A percentile compares a stretch with the other conserved stretches of the same genome.
phyloP scores from a whole-genome alignment of 2,329 filamentous ascomycete genomes.

The Bipolaris oryzae region DNA sequence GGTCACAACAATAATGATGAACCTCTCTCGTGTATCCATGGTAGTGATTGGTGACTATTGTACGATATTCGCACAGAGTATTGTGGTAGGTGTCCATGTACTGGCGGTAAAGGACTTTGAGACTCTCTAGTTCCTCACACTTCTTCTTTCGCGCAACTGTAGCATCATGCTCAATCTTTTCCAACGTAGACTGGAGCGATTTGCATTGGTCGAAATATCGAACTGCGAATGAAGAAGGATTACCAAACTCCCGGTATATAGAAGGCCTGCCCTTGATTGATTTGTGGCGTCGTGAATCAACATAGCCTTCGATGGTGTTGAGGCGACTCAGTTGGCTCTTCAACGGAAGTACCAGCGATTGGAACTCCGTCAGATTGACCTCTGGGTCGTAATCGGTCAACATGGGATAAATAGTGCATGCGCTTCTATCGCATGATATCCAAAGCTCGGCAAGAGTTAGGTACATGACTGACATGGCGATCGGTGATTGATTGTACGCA shows the following conservation, averaged over 20 bases:
- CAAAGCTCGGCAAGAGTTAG: conserved; percentile 64
- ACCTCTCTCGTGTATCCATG: conserved; percentile 9
- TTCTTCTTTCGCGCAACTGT: conserved; percentile 22
- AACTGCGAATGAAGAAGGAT: conserved; percentile 53
- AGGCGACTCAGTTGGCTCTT: conserved; percentile 56
- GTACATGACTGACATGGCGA: conserved; percentile 60
- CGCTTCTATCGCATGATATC: conserved; percentile 61
- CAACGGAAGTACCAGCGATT: conserved; percentile 55
- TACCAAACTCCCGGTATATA: conserved; percentile 50
- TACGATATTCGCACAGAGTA: conserved; percentile 19
- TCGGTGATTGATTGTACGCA: conserved; percentile 52
- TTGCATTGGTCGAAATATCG: conserved; percentile 56
- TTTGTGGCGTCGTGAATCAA: conserved; percentile 42
- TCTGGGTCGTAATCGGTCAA: conserved; percentile 57
- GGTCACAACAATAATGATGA: conserved; percentile 22
- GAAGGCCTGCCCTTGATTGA: conserved; percentile 29
- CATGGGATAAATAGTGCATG: conserved; percentile 48
- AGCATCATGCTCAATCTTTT: conserved; percentile 52
- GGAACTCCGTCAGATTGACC: conserved; percentile 50
- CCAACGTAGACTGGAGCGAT: conserved; percentile 47
- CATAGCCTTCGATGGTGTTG: conserved; percentile 55
- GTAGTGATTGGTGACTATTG: neutral
- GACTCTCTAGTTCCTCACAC: conserved; percentile 21
- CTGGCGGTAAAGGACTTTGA: conserved; percentile 18
- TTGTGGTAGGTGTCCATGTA: conserved; percentile 21